These are phyloP conservation scores for Stromatinia cepivora DNA, from an alignment of 2,329 filamentous ascomycete genomes.

Conservation along the genomic window DNA sequence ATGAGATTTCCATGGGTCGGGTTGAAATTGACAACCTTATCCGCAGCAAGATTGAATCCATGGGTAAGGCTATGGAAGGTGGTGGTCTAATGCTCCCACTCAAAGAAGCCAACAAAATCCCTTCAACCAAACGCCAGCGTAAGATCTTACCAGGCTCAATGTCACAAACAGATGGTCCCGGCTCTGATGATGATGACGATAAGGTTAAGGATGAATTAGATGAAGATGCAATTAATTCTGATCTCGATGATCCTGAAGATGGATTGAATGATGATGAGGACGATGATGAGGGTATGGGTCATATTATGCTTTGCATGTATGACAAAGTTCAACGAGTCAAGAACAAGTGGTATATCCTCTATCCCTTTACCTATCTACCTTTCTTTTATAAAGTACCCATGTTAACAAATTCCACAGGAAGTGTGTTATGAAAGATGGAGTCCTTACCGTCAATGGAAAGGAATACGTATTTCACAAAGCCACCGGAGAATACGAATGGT, in stretches of 20 bases:
- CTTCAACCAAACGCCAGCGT: constrained; percentile 42
- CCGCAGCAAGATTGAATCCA: constrained; percentile 65
- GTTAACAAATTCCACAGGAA: constrained; percentile 61
- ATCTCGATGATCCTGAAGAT: constrained; percentile 93
- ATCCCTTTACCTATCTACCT: neutral
- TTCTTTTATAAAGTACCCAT: constrained; percentile 4
- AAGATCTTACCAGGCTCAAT: constrained; percentile 34
- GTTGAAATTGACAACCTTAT: constrained; percentile 69
- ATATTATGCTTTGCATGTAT: constrained; percentile 98
- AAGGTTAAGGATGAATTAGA: constrained; percentile 62
- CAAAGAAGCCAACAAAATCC: constrained; percentile 38
- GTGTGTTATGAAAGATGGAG: constrained; percentile 96
- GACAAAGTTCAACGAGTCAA: constrained; percentile 99
- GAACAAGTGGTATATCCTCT: constrained; percentile 77
- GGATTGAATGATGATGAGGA: constrained; percentile 81
- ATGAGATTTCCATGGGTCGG: constrained; percentile 56
- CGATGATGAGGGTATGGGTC: constrained; percentile 77
- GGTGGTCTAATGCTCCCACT: constrained; percentile 75
- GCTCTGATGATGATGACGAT: constrained; percentile 59
- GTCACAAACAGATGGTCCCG: constrained; percentile 58
- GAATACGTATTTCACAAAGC: constrained; percentile 99
- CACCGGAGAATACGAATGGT: constrained; percentile 98
- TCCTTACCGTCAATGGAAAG: constrained; percentile 88
- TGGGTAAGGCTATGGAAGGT: constrained; percentile 69
- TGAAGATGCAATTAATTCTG: constrained; percentile 97